phyloP scores from a whole-genome alignment of 495 filamentous ascomycete species.

The Lophiotrema nucula region DNA sequence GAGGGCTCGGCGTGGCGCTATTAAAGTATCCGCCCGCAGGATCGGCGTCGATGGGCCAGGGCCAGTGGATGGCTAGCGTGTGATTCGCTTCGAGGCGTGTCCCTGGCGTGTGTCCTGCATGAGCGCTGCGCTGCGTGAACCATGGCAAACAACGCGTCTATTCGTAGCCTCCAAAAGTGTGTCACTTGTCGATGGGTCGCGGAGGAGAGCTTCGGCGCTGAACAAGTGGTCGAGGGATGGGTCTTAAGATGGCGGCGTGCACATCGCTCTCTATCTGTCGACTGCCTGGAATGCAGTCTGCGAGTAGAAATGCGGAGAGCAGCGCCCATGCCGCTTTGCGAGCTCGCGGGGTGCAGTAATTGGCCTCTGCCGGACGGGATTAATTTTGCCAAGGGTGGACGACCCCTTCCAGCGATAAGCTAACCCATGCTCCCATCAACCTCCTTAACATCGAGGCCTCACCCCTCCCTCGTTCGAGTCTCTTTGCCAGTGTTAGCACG shows the following conservation, averaged over 20 bases:
- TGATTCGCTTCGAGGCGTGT: not conserved
- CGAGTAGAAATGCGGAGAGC: not conserved
- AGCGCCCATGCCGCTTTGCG: not conserved
- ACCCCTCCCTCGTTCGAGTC: not conserved
- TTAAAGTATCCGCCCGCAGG: not conserved
- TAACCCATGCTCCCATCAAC: not conserved
- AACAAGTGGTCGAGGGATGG: no score
- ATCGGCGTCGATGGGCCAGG: not conserved
- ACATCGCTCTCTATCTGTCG: no score
- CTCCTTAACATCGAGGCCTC: conserved; percentile 12
- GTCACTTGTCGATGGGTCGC: no score
- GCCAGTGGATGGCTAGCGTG: not conserved
- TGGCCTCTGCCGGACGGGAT: conserved; percentile 9
- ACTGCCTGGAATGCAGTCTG: no score
- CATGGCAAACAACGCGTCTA: not conserved
- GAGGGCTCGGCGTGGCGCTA: not conserved
- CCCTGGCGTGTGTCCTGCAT: not conserved
- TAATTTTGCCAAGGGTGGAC: conserved; percentile 8
- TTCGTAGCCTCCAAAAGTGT: no score
- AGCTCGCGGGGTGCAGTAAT: not conserved
- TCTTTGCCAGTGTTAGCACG: not conserved
- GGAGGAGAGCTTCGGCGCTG: no score
- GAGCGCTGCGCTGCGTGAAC: not conserved
- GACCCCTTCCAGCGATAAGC: conserved; percentile 16
- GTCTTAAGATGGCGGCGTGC: no score